A percentile compares a stretch with the other conserved stretches of the same genome.
Conservation (phyloP, 441 rosid genomes). For the Gossypium davidsonii region DNA sequence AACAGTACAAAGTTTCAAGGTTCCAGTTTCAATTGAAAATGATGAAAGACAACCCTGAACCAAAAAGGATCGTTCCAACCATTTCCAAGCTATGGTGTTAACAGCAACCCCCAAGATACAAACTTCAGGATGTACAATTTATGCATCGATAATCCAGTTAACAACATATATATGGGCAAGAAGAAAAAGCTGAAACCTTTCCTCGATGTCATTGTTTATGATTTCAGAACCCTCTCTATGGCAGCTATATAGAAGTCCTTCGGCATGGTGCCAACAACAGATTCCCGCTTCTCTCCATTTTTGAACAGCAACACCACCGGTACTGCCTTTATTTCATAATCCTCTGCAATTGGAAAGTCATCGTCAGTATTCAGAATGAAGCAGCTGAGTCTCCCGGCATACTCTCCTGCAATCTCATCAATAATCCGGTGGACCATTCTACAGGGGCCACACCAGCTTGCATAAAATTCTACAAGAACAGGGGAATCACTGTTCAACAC, state of each 20-base stretch:
- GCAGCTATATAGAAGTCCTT: constrained; percentile 86
- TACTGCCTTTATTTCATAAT: constrained; percentile 74
- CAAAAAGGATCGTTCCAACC: neutral
- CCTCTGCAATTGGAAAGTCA: constrained; percentile 57
- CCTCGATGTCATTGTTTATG: constrained; percentile 25
- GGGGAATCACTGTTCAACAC: constrained; percentile 58
- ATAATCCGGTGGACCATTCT: constrained; percentile 81
- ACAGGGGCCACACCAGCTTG: constrained; percentile 98
- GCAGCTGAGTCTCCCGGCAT: constrained; percentile 62
- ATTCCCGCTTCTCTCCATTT: constrained; percentile 69
- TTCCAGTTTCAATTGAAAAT: neutral
- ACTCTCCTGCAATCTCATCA: constrained; percentile 74
- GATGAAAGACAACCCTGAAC: neutral
- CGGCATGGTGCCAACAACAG: constrained; percentile 90
- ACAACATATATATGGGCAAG: neutral
- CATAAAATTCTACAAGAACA: constrained; percentile 81
- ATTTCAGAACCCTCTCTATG: constrained; percentile 68
- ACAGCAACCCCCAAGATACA: neutral
- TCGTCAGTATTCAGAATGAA: constrained; percentile 63
- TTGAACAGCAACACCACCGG: constrained; percentile 83
- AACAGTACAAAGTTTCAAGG: neutral
- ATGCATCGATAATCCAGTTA: neutral
- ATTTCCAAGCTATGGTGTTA: constrained; percentile 1
- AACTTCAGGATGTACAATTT: constrained; percentile 20
- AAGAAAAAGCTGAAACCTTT: neutral